A percentile compares a stretch with the other conserved stretches of the same genome.
Evolutionary conservation across 2,329 filamentous ascomycete genomes (phyloP).

Genomic region (Stemphylium vesicarium): DNA sequence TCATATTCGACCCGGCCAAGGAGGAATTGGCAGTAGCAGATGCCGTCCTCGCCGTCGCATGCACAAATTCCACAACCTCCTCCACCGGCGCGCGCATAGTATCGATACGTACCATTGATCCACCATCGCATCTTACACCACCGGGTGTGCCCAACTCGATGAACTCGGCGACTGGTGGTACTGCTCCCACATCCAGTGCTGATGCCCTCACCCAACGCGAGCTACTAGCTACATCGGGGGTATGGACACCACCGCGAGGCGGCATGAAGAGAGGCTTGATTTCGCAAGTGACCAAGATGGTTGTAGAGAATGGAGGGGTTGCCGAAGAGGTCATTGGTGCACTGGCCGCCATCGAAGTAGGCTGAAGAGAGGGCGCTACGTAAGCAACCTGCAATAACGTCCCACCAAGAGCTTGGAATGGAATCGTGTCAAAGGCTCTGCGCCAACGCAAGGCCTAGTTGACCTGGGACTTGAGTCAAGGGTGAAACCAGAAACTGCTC

Average conservation of each 20-base stretch:
- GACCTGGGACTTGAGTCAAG: not conserved
- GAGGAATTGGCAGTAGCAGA: conserved; percentile 96
- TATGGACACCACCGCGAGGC: conserved; percentile 86
- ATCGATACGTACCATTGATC: conserved; percentile 57
- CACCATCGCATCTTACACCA: conserved; percentile 56
- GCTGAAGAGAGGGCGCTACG: conserved; percentile 26
- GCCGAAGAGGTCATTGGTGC: conserved; percentile 86
- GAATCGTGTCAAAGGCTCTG: conserved; percentile 1
- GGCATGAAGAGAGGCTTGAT: conserved; percentile 79
- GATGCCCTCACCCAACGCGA: conserved; percentile 57
- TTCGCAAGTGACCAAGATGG: conserved; percentile 75
- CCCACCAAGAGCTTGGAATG: not conserved
- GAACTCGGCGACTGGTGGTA: conserved; percentile 54
- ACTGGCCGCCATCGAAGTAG: conserved; percentile 72
- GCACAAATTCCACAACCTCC: conserved; percentile 55
- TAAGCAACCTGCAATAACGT: conserved; percentile 1
- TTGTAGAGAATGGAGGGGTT: conserved; percentile 78
- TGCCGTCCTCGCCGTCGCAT: conserved; percentile 82
- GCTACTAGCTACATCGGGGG: conserved; percentile 66
- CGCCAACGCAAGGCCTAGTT: not conserved
- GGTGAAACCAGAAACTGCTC: not conserved
- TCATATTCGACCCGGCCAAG: conserved; percentile 90
- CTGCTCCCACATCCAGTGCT: conserved; percentile 44
- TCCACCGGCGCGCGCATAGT: conserved; percentile 46
- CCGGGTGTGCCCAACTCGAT: conserved; percentile 57